Base-by-base conservation (phyloP, 768 basidiomycete species). In the Pulveroboletus sp. region DNA sequence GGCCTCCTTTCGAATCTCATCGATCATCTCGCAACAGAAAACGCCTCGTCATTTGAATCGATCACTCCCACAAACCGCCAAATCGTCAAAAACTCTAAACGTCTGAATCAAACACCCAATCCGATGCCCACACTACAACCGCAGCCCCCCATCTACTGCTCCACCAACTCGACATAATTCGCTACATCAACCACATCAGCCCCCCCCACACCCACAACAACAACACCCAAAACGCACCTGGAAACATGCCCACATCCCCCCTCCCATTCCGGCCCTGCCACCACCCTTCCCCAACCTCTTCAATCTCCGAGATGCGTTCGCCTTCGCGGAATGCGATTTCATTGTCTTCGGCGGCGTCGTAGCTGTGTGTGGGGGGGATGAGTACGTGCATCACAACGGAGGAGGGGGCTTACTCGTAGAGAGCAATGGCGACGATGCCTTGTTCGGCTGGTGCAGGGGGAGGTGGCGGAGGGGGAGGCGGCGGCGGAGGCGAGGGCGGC, bases 271-370 rank as follows among this genome's bases (percentile, higher is more conserved):
- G 78, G 4, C 90, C 90, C 53, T 83, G 75, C 90, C 90, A 93
- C 91, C 90, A 93, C 56, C 90, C 90, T n/a, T 91, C 90, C 9
- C 81, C 84, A 6, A 81, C 82, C 45, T 85, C 82, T 60, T 91
- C 88, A 45, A 97, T 88, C 47, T 86, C 75, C 16, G 73, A 75
- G 62, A 97, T 89, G 47, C 73, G 70, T 31, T 94, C 93, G 23
- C 90, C 90, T 65, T 92, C 93, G 25, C 65, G 72, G 78, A 97
- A 92, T 4, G 84, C 77, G 24, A 97, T 70, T 62, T 97, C 94
- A 61, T 97, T 97, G 56, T 93, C 92, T 63, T 97, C 94, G 0
- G 81, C 81, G 0, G 94, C 90, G 10, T 92, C 90, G 60, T 94
- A 95, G 54, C 90, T 94, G 41, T 6, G n/a, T 34, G 19, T 34